phyloP scores from a whole-genome alignment of 106 monocot genomes.

The Platanthera guangdongensis region DNA sequence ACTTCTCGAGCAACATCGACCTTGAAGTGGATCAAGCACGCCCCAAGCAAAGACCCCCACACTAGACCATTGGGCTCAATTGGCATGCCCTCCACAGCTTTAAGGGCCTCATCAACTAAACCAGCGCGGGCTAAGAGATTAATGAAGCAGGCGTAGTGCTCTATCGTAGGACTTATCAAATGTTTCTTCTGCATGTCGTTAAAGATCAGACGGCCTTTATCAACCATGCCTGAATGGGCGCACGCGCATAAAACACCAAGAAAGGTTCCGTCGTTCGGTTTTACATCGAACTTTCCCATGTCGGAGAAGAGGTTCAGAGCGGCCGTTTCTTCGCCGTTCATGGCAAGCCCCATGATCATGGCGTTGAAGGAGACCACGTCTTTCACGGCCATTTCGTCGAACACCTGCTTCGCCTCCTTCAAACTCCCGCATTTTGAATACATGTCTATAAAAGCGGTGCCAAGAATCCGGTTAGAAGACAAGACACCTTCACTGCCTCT shows the following conservation, averaged over 20 bases:
- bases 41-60: constrained; percentile 39
- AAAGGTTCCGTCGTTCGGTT: constrained; percentile 31
- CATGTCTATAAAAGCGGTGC: constrained; percentile 68
- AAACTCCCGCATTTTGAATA: constrained; percentile 63
- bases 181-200: constrained; percentile 17
- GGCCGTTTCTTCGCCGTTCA: constrained; percentile 36
- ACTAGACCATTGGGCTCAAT: constrained; percentile 26
- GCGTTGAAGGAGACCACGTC: constrained; percentile 70
- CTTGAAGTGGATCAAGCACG: constrained; percentile 20
- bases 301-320: constrained; percentile 36
- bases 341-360: constrained; percentile 47
- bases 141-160: constrained; percentile 29
- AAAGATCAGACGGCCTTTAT: constrained; percentile 22
- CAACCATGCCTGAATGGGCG: constrained; percentile 29
- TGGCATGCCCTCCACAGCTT: constrained; percentile 21
- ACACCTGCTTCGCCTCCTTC: constrained; percentile 37
- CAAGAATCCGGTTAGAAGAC: constrained; percentile 27
- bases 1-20: constrained; percentile 23
- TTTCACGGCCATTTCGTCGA: constrained; percentile 35
- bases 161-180: constrained; percentile 17
- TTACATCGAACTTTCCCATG: constrained; percentile 22
- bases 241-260: constrained; percentile 31
- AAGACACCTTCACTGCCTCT: constrained; percentile 10
- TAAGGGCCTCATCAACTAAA: constrained; percentile 27
- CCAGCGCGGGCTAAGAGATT: constrained; percentile 35